Conservation (phyloP, 2,329 filamentous ascomycete genomes). For the Gyromitra esculenta region DNA sequence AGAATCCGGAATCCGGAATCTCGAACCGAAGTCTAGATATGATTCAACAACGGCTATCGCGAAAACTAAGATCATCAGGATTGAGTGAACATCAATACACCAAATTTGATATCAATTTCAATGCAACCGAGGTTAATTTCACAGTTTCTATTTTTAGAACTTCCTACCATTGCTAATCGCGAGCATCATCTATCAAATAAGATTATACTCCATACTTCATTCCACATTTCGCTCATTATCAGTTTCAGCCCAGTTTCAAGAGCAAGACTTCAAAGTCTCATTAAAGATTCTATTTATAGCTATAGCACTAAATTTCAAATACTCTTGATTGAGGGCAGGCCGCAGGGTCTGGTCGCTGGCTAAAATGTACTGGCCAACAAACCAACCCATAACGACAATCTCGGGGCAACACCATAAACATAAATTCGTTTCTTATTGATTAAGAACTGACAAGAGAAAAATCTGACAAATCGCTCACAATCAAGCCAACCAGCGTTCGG, state of each 20-base stretch:
- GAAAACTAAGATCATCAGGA: background rate
- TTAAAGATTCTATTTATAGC: background rate
- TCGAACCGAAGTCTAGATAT: slow-evolving; percentile 8
- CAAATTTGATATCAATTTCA: slow-evolving; percentile 11
- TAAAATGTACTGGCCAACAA: background rate
- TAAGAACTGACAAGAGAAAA: background rate
- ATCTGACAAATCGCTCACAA: background rate
- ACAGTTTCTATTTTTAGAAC: background rate
- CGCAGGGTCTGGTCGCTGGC: too few relatives aligned
- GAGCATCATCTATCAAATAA: background rate
- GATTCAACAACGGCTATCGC: slow-evolving; percentile 18
- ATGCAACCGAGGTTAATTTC: slow-evolving; percentile 1
- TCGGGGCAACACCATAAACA: background rate
- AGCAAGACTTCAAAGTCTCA: background rate
- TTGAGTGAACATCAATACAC: background rate
- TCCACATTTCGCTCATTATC: slow-evolving; percentile 2
- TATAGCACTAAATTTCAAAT: background rate
- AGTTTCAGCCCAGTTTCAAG: slow-evolving; percentile 7
- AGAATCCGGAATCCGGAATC: background rate
- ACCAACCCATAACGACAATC: background rate
- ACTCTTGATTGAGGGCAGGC: too few relatives aligned
- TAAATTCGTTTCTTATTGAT: background rate
- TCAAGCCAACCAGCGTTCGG: background rate
- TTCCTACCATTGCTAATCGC: background rate
- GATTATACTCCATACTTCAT: background rate